Percentiles rank a stretch among this genome's conserved stretches.
Evolutionary conservation across 1,139 yeast genomes (phyloP).

Genomic region (Blastobotrys raffinosifermentans): DNA sequence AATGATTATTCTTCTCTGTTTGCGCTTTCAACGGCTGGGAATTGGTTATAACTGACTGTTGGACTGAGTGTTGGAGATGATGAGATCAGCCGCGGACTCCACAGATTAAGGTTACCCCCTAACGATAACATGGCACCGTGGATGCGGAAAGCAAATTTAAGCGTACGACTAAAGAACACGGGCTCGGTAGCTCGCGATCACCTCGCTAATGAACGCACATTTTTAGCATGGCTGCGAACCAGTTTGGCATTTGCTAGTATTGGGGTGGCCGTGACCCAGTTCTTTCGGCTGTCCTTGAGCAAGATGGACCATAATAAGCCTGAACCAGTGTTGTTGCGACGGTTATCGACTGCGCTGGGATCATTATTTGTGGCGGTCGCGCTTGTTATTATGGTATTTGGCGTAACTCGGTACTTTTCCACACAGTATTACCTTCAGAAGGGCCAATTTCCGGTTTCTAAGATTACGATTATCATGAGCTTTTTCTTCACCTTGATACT

Average conservation of each 20-base stretch:
- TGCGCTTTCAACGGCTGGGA: no score
- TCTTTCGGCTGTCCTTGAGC: conserved; percentile 38
- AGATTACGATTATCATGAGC: conserved; percentile 33
- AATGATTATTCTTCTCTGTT: no score
- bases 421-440: conserved; percentile 42
- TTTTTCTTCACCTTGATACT: conserved; percentile 34
- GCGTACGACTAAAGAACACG: conserved; percentile 37
- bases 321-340: conserved; percentile 7
- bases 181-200: conserved; percentile 51
- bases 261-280: conserved; percentile 52
- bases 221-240: conserved; percentile 71
- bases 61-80: no score
- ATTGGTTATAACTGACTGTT: no score
- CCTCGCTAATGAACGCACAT: conserved; percentile 74
- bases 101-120: no score
- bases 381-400: conserved; percentile 37
- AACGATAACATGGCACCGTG: no score
- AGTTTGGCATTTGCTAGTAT: conserved; percentile 49
- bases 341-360: conserved; percentile 26
- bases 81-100: no score
- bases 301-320: conserved; percentile 10
- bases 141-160: no score
- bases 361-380: conserved; percentile 40
- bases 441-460: conserved; percentile 47
- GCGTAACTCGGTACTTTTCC: conserved; percentile 40